Evolutionary conservation across 495 filamentous ascomycete species (phyloP).

Genomic region (Penicillium riverlandense): DNA sequence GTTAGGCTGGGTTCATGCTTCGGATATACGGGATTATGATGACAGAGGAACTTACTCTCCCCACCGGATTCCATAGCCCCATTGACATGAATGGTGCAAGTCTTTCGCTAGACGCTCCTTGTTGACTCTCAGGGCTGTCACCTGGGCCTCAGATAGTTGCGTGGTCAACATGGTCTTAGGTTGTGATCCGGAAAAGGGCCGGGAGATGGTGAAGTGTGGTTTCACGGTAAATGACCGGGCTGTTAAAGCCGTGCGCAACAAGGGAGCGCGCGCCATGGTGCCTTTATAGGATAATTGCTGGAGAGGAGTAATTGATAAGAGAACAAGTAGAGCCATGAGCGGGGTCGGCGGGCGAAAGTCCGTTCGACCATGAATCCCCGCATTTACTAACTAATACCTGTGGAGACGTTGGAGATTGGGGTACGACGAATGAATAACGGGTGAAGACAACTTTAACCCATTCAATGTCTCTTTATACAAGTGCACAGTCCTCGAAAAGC

Average conservation of each 20-base stretch:
- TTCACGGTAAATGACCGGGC: not conserved
- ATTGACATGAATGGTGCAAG: constrained; percentile 62
- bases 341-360: no score
- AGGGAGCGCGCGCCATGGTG: not conserved
- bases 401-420: no score
- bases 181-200: constrained; percentile 18
- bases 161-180: constrained; percentile 31
- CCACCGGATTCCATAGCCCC: constrained; percentile 57
- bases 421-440: no score
- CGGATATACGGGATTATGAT: not conserved
- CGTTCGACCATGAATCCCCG: no score
- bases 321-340: no score
- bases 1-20: not conserved
- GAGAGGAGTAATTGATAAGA: no score
- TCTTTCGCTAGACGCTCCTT: constrained; percentile 51
- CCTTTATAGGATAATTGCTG: no score
- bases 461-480: no score
- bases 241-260: not conserved
- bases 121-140: constrained; percentile 47
- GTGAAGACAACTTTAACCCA: no score
- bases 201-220: constrained; percentile 3
- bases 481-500: no score
- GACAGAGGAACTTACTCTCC: constrained; percentile 44
- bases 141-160: constrained; percentile 31
- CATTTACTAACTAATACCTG: no score